Evolutionary conservation across 192 early-diverging fungal species (phyloP).

Genomic region (Podila verticillata): DNA sequence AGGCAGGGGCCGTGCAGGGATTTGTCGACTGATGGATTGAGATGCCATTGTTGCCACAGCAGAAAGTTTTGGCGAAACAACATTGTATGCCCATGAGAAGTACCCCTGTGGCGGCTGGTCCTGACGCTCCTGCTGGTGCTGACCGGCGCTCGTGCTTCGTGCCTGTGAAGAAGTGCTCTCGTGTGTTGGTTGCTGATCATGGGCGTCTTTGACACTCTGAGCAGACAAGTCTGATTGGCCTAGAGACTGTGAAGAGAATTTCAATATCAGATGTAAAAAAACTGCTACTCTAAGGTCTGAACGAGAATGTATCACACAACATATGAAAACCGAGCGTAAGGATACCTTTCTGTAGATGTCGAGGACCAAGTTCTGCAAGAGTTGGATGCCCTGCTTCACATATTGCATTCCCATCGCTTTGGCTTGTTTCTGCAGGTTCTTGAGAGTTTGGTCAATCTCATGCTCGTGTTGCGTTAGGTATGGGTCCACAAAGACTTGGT

Average conservation of each 20-base stretch:
- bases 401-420: conserved; percentile 45
- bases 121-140: neutral
- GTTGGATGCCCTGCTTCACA: conserved; percentile 33
- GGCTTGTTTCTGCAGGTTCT: conserved; percentile 34
- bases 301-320: no score
- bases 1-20: conserved; percentile 26
- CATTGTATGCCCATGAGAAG: conserved; percentile 32
- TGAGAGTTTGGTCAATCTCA: conserved; percentile 40
- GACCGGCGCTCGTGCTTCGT: neutral
- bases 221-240: neutral
- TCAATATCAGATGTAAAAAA: neutral
- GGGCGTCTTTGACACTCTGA: neutral
- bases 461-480: conserved; percentile 36
- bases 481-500: conserved; percentile 36
- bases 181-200: neutral
- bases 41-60: conserved; percentile 42
- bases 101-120: neutral
- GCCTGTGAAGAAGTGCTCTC: conserved; percentile 2
- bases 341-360: conserved; percentile 48
- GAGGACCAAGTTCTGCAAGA: conserved; percentile 25
- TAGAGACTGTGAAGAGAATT: neutral
- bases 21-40: conserved; percentile 12
- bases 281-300: no score
- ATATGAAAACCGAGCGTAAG: neutral
- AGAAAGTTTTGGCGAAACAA: conserved; percentile 27